Evolutionary conservation across 805 yeast species (phyloP).

Genomic region (Blastobotrys parvus): DNA sequence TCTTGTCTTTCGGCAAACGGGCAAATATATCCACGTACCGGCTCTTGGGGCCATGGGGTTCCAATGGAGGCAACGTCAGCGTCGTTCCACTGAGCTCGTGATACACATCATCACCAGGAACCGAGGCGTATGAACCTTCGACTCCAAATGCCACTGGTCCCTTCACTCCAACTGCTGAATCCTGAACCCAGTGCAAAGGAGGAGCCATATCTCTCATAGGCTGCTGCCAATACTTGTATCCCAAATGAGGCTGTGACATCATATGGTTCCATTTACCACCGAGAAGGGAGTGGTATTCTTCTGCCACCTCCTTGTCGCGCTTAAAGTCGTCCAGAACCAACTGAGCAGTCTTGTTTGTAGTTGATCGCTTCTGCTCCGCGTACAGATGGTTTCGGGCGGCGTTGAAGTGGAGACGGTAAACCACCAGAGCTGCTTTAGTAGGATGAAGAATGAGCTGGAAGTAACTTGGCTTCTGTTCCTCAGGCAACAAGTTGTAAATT

Average conservation of each 20-base stretch:
- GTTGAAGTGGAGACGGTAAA: constrained; percentile 10
- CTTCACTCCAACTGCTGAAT: neutral
- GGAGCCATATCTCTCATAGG: constrained; percentile 12
- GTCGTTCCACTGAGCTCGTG: constrained; percentile 7
- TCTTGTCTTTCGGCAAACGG: constrained; percentile 3
- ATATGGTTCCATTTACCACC: constrained; percentile 15
- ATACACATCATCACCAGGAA: constrained; percentile 13
- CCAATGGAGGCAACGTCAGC: constrained; percentile 6
- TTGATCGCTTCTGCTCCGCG: constrained; percentile 11
- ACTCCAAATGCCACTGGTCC: constrained; percentile 9
- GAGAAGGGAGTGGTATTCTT: constrained; percentile 9
- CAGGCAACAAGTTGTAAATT: constrained; percentile 5
- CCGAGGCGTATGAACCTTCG: constrained; percentile 10
- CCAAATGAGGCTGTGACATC: constrained; percentile 14
- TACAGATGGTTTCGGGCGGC: constrained; percentile 11
- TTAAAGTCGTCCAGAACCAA: neutral
- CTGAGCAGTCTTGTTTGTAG: constrained; percentile 5
- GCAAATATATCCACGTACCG: constrained; percentile 11
- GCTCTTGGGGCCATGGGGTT: constrained; percentile 4
- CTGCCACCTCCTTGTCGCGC: constrained; percentile 6
- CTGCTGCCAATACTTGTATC: constrained; percentile 11
- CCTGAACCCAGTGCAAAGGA: constrained; percentile 7
- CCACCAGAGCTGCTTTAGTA: constrained; percentile 9
- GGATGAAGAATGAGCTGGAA: constrained; percentile 12
- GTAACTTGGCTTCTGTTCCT: constrained; percentile 5